phyloP scores from a whole-genome alignment of 2,329 filamentous ascomycete species.

The Anthostomella pinea region DNA sequence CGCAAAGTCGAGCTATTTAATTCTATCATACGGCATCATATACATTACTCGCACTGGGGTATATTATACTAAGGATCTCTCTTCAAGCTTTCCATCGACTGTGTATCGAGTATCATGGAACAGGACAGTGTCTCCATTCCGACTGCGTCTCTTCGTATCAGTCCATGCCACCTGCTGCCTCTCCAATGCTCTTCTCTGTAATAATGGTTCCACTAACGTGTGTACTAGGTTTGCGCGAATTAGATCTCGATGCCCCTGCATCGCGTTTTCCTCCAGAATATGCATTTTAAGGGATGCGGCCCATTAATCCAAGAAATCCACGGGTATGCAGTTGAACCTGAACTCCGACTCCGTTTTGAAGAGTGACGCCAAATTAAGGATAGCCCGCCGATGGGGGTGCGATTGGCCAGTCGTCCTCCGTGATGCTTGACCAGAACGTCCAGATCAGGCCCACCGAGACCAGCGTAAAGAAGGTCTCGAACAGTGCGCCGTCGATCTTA shows the following conservation, averaged over 20 bases:
- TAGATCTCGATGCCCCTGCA: conserved; percentile 18
- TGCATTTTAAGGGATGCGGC: conserved; percentile 16
- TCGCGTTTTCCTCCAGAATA: too few species aligned
- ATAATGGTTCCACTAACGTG: conserved; percentile 1
- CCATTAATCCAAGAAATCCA: conserved; percentile 28
- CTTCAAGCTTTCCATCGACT: conserved; percentile 16
- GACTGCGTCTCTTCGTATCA: conserved; percentile 19
- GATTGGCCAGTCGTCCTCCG: conserved; percentile 93
- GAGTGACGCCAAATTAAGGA: conserved; percentile 29
- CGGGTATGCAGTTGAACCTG: conserved; percentile 32
- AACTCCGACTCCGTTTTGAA: conserved; percentile 33
- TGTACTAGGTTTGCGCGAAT: conserved; percentile 12
- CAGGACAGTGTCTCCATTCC: conserved; percentile 6
- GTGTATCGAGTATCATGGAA: too few species aligned
- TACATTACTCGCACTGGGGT: conserved; percentile 34
- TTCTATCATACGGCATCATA: conserved; percentile 34
- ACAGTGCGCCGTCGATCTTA: conserved; percentile 89
- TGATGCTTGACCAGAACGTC: conserved; percentile 98
- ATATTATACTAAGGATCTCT: conserved; percentile 31
- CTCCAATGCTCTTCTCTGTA: conserved; percentile 10
- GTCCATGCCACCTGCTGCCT: conserved; percentile 18
- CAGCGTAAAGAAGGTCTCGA: conserved; percentile 90
- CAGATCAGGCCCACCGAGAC: conserved; percentile 80
- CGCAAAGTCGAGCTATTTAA: conserved; percentile 21
- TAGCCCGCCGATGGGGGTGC: conserved; percentile 38